A percentile compares a stretch with the other conserved stretches of the same genome.
Conservation (phyloP, 257 asterid species). For the Nicotiana attenuata region DNA sequence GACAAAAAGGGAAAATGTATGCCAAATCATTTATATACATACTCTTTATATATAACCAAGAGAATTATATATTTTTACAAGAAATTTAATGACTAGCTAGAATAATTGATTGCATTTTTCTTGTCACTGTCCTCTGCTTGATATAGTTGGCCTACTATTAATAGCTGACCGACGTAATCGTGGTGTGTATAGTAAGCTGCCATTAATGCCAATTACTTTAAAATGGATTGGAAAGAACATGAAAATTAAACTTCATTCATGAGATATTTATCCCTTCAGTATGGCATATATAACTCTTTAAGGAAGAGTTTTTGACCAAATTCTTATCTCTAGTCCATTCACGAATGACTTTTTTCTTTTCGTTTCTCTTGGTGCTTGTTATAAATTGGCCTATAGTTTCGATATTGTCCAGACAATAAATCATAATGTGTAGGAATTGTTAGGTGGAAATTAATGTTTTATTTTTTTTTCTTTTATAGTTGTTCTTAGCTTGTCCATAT, state of each 20-base stretch:
- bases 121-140: not conserved
- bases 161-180: not conserved
- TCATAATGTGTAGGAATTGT: no score
- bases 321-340: not conserved
- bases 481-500: no score
- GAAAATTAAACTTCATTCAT: not conserved
- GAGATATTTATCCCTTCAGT: slow-evolving; percentile 5
- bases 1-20: not conserved
- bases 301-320: not conserved
- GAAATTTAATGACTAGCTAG: not conserved
- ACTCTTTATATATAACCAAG: not conserved
- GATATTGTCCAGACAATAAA: no score
- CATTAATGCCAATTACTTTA: not conserved
- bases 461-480: no score
- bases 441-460: no score
- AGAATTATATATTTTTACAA: not conserved
- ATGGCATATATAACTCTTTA: not conserved
- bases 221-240: not conserved
- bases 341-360: not conserved
- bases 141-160: not conserved
- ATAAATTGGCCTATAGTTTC: no score
- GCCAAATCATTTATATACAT: not conserved
- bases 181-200: not conserved
- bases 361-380: not conserved
- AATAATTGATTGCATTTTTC: not conserved